Conservation (phyloP, 2,329 filamentous ascomycete species). For the Pseudocercospora cruenta region DNA sequence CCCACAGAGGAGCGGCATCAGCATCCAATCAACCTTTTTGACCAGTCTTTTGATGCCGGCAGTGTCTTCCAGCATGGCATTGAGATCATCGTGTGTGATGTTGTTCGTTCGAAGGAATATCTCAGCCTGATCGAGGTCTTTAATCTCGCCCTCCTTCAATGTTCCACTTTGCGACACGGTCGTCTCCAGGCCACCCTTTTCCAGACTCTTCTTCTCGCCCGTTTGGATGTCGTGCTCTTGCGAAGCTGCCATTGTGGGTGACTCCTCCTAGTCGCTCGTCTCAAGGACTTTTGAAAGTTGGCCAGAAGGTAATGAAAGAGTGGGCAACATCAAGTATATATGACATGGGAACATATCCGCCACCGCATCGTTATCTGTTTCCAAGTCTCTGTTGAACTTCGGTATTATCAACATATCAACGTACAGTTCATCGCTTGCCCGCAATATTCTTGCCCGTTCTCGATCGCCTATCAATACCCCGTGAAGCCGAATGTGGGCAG, state of each 20-base stretch:
- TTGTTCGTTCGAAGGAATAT: slow-evolving; percentile 55
- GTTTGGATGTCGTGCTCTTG: not conserved
- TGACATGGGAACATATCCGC: not conserved
- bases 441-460: slow-evolving; percentile 2
- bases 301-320: not conserved
- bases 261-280: not conserved
- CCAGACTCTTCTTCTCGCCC: slow-evolving; percentile 10
- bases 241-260: not conserved
- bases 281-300: not conserved
- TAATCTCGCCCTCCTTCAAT: slow-evolving; percentile 37
- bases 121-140: slow-evolving; percentile 53
- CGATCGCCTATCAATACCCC: slow-evolving; percentile 2
- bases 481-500: not conserved
- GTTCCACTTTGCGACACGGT: slow-evolving; percentile 19
- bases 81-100: slow-evolving; percentile 48
- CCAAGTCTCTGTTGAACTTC: not conserved
- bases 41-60: slow-evolving; percentile 39
- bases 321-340: not conserved
- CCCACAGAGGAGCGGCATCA: slow-evolving; percentile 57
- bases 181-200: slow-evolving; percentile 18
- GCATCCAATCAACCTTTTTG: slow-evolving; percentile 54
- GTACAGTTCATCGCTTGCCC: not conserved
- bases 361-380: not conserved
- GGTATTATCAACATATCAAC: not conserved
- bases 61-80: slow-evolving; percentile 51